Conservation (phyloP, 345 rosid genomes). For the Physaria fendleri region DNA sequence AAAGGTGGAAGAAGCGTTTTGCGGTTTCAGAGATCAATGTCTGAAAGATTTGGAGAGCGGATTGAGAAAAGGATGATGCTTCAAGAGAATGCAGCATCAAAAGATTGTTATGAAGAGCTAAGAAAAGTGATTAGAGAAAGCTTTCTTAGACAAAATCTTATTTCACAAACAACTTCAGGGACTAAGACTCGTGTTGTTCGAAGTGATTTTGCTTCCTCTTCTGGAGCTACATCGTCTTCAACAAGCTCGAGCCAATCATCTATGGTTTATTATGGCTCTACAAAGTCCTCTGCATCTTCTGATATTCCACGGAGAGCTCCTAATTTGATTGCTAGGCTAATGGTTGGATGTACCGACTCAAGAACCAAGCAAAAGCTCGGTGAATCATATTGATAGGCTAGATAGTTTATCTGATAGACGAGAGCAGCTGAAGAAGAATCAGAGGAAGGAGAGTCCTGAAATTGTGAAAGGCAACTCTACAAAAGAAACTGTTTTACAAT, state of each 20-base stretch:
- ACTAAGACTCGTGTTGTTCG: conserved; percentile 23
- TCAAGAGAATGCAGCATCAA: conserved; percentile 43
- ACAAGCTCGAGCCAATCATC: conserved; percentile 66
- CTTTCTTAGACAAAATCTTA: conserved; percentile 55
- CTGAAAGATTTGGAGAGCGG: conserved; percentile 33
- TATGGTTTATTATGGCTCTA: conserved; percentile 30
- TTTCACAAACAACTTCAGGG: conserved; percentile 20
- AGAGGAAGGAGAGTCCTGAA: conserved; percentile 47
- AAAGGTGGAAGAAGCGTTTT: conserved; percentile 30
- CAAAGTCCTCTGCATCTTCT: conserved; percentile 32
- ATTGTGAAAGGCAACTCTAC: conserved; percentile 32
- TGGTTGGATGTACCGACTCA: conserved; percentile 72
- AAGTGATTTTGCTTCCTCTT: conserved; percentile 36
- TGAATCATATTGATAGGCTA: conserved; percentile 31
- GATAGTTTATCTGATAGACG: conserved; percentile 18
- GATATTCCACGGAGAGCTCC: conserved; percentile 31
- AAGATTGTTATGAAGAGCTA: conserved; percentile 57
- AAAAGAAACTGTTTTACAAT: conserved; percentile 9
- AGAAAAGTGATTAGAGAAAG: conserved; percentile 50
- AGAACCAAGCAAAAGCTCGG: conserved; percentile 22
- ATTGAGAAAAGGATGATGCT: conserved; percentile 16
- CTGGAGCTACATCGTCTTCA: conserved; percentile 43
- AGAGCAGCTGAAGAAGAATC: conserved; percentile 27
- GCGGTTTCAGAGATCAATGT: conserved; percentile 33
- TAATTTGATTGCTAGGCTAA: conserved; percentile 77